Percentiles rank a stretch among this genome's conserved stretches.
These are phyloP conservation scores for Salmacisia buchloeana DNA, from an alignment of 1,284 basidiomycete species.

Conservation along the genomic window DNA sequence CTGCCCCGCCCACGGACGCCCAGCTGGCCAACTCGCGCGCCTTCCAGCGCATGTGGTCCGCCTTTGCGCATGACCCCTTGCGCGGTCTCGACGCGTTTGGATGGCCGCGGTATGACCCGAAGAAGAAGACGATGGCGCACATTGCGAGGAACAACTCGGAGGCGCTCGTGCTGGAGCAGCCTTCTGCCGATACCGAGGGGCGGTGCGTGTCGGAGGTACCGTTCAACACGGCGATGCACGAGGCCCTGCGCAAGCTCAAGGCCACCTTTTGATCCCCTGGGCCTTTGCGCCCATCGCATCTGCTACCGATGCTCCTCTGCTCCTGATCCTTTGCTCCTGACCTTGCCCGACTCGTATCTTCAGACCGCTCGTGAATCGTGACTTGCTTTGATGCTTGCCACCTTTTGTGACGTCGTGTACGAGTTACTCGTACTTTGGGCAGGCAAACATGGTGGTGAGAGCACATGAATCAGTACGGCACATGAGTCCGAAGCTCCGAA, in stretches of 20 bases:
- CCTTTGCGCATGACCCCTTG: slow-evolving; percentile 4
- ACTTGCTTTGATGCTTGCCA: no score
- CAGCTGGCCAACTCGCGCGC: not conserved
- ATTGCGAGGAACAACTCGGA: slow-evolving; percentile 3
- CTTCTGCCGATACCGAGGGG: not conserved
- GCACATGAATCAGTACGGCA: no score
- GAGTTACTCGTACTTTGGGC: no score
- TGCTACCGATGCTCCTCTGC: no score
- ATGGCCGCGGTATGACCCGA: slow-evolving; percentile 3
- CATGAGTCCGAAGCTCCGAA: no score
- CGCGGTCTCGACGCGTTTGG: not conserved
- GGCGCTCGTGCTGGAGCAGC: not conserved
- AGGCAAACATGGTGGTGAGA: no score
- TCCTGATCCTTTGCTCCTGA: no score
- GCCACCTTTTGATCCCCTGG: not conserved
- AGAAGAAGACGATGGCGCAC: not conserved
- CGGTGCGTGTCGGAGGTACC: not conserved
- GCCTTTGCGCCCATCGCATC: no score
- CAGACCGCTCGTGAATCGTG: no score
- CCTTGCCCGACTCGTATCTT: no score
- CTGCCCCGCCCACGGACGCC: not conserved
- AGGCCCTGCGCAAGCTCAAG: not conserved
- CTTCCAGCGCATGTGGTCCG: slow-evolving; percentile 5
- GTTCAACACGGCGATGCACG: not conserved
- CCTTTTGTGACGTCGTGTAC: no score